phyloP scores from a whole-genome alignment of 2,329 filamentous ascomycete genomes.

The Aspergillus udagawae region DNA sequence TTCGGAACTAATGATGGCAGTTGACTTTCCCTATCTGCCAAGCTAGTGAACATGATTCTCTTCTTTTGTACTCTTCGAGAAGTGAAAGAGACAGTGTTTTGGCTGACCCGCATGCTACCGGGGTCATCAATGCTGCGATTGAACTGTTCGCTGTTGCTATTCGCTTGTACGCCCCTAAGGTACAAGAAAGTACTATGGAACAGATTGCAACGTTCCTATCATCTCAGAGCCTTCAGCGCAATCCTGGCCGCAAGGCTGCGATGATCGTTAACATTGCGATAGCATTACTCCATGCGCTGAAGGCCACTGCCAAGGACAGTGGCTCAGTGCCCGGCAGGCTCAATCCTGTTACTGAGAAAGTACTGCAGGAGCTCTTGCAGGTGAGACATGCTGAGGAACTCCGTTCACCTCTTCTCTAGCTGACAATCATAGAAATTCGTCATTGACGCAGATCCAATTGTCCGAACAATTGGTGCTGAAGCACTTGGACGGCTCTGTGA shows the following conservation, averaged over 20 bases:
- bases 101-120: slow-evolving; percentile 80
- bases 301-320: slow-evolving; percentile 80
- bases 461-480: slow-evolving; percentile 80
- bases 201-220: slow-evolving; percentile 89
- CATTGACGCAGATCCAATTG: slow-evolving; percentile 75
- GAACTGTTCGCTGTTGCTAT: slow-evolving; percentile 89
- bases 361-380: slow-evolving; percentile 66
- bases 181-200: slow-evolving; percentile 93
- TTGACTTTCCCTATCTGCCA: slow-evolving; percentile 65
- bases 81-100: slow-evolving; percentile 43
- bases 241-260: slow-evolving; percentile 82
- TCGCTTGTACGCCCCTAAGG: slow-evolving; percentile 80
- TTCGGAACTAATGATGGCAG: slow-evolving; percentile 24
- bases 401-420: background rate
- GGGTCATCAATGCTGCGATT: slow-evolving; percentile 92
- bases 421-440: slow-evolving; percentile 60
- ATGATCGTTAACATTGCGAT: slow-evolving; percentile 87
- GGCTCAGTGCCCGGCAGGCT: slow-evolving; percentile 68
- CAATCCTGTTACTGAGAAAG: slow-evolving; percentile 71
- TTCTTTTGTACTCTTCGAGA: slow-evolving; percentile 64
- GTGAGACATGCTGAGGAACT: slow-evolving; percentile 50
- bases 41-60: slow-evolving; percentile 84
- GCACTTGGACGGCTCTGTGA: slow-evolving; percentile 82
- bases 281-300: slow-evolving; percentile 73
- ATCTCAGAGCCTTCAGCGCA: slow-evolving; percentile 72